Percentiles rank a stretch among this genome's conserved stretches.
Evolutionary conservation across 148 eudicot genomes (phyloP).

Genomic region (Amaranthus palmeri): DNA sequence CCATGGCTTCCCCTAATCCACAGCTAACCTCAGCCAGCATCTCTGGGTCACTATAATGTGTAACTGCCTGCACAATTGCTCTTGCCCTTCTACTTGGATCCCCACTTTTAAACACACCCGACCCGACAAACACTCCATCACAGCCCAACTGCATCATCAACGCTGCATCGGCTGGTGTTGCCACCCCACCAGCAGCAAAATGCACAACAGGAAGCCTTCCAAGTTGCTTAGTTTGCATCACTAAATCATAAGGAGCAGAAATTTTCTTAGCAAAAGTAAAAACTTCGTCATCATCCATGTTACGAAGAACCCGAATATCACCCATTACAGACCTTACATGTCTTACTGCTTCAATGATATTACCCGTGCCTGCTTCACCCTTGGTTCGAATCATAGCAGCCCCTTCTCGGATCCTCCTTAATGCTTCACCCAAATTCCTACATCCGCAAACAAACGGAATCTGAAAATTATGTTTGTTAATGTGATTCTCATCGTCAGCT

Average conservation of each 20-base stretch:
- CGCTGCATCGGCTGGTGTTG: slow-evolving; percentile 91
- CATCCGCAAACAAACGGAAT: slow-evolving; percentile 93
- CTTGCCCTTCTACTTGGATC: slow-evolving; percentile 64
- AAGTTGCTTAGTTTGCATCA: slow-evolving; percentile 84
- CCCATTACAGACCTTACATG: slow-evolving; percentile 84
- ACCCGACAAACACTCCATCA: slow-evolving; percentile 84
- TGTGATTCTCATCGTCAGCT: slow-evolving; percentile 82
- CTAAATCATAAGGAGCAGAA: slow-evolving; percentile 70
- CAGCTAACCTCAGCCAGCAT: slow-evolving; percentile 76
- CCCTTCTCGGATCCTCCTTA: slow-evolving; percentile 76
- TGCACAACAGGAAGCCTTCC: slow-evolving; percentile 91
- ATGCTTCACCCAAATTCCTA: slow-evolving; percentile 82
- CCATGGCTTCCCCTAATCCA: slow-evolving; percentile 91
- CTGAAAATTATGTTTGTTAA: slow-evolving; percentile 84
- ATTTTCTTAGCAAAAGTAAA: slow-evolving; percentile 67
- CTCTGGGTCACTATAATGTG: slow-evolving; percentile 79
- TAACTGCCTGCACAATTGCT: slow-evolving; percentile 88
- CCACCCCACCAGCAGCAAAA: slow-evolving; percentile 90
- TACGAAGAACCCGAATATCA: slow-evolving; percentile 52
- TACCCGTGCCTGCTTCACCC: slow-evolving; percentile 94
- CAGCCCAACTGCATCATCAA: slow-evolving; percentile 94
- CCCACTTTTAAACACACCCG: slow-evolving; percentile 75
- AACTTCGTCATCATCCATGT: slow-evolving; percentile 93
- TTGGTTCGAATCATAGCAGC: slow-evolving; percentile 96
- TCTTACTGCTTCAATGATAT: slow-evolving; percentile 64